Conservation (phyloP, 306 rosid species). For the Cicer yamashitae region DNA sequence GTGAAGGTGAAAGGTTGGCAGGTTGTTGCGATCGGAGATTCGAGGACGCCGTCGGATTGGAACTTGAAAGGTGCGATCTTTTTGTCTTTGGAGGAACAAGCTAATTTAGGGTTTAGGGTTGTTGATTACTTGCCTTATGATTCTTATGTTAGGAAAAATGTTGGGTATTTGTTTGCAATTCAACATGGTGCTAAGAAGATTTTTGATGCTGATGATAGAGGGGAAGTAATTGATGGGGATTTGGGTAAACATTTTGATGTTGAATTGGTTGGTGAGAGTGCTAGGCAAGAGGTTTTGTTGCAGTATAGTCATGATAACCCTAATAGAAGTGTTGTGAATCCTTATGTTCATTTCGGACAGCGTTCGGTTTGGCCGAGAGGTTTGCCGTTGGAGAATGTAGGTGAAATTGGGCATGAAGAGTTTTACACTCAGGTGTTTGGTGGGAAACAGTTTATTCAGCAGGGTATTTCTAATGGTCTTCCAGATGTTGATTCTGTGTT, state of each 20-base stretch:
- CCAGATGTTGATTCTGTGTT: constrained; percentile 98
- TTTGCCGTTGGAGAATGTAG: constrained; percentile 89
- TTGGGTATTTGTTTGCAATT: constrained; percentile 92
- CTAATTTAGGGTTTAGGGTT: constrained; percentile 82
- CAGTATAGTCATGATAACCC: constrained; percentile 93
- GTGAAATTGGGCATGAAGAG: constrained; percentile 86
- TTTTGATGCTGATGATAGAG: constrained; percentile 93
- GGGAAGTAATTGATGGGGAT: constrained; percentile 86
- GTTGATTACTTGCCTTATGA: constrained; percentile 86
- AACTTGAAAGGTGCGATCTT: constrained; percentile 83
- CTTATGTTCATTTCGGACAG: constrained; percentile 96
- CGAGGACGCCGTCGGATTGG: constrained; percentile 91
- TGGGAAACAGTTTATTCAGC: constrained; percentile 96
- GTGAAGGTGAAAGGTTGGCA: constrained; percentile 91
- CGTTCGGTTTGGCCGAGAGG: constrained; percentile 99
- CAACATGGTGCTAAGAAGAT: constrained; percentile 96
- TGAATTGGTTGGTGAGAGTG: constrained; percentile 80
- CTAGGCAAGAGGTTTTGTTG: constrained; percentile 83
- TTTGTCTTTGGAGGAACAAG: constrained; percentile 84
- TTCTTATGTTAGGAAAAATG: constrained; percentile 87
- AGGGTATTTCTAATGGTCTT: constrained; percentile 89
- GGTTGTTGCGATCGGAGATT: constrained; percentile 82
- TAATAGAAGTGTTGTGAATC: constrained; percentile 79
- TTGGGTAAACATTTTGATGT: constrained; percentile 91
- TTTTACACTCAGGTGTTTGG: constrained; percentile 87